Evolutionary conservation across 2,329 filamentous ascomycete genomes (phyloP).

Genomic region (Pyricularia pennisetigena): DNA sequence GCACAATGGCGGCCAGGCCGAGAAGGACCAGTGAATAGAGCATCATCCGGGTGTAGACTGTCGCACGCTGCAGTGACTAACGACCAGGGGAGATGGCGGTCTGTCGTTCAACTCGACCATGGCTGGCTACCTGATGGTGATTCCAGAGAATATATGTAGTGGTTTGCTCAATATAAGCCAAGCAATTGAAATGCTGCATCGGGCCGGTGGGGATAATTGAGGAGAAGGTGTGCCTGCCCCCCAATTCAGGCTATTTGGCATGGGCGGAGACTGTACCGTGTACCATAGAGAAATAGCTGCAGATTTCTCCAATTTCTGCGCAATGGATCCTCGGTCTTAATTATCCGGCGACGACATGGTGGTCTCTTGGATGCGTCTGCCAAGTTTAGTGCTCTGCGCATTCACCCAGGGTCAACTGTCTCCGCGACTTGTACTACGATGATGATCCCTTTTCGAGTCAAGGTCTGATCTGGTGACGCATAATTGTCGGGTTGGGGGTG

Average conservation of each 20-base stretch:
- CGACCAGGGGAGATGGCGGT: background rate
- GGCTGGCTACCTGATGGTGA: background rate
- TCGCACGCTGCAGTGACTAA: background rate
- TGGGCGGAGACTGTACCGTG: background rate
- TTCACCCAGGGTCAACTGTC: background rate
- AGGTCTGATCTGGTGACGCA: background rate
- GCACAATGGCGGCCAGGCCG: background rate
- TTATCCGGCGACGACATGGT: background rate
- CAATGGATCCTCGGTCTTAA: background rate
- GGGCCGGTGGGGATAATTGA: background rate
- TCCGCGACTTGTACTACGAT: background rate
- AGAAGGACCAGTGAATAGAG: constrained; percentile 1
- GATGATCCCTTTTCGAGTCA: background rate
- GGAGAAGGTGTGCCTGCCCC: background rate
- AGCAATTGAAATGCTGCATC: background rate
- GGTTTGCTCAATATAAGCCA: background rate
- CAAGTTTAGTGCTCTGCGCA: background rate
- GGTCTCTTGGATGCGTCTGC: background rate
- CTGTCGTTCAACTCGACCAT: background rate
- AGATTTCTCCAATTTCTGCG: background rate
- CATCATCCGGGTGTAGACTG: background rate
- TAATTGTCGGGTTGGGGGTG: background rate
- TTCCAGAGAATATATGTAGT: background rate
- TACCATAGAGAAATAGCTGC: background rate
- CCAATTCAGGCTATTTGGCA: constrained; percentile 1